Evolutionary conservation across 139 green algal genomes (phyloP).

Genomic region (Picochlorum sp.): DNA sequence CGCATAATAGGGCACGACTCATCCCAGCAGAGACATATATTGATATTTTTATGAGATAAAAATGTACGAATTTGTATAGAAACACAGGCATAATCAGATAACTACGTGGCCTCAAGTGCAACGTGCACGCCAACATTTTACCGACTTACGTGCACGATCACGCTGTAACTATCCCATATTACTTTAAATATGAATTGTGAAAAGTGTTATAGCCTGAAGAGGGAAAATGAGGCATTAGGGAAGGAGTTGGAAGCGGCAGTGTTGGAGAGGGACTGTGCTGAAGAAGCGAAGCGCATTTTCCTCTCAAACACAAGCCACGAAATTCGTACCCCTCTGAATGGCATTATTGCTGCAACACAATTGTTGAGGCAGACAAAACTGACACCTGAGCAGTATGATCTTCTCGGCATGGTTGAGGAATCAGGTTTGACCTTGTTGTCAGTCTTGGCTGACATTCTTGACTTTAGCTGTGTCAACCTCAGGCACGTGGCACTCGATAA

Average conservation of each 20-base stretch:
- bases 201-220: too few relatives aligned
- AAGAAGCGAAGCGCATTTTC: conserved; percentile 48
- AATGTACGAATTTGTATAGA: too few relatives aligned
- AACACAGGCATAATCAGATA: too few relatives aligned
- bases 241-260: conserved; percentile 21
- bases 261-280: conserved; percentile 32
- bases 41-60: too few relatives aligned
- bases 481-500: conserved; percentile 25
- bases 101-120: too few relatives aligned
- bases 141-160: too few relatives aligned
- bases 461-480: conserved; percentile 31
- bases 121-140: too few relatives aligned
- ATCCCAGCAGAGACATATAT: too few relatives aligned
- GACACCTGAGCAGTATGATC: conserved; percentile 44
- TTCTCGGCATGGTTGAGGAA: conserved; percentile 37
- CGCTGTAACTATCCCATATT: too few relatives aligned
- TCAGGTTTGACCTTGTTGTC: conserved; percentile 43
- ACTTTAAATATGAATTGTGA: too few relatives aligned
- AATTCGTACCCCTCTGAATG: conserved; percentile 62
- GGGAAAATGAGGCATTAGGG: not conserved
- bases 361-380: conserved; percentile 42
- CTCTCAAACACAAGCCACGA: conserved; percentile 66
- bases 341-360: conserved; percentile 51
- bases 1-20: too few relatives aligned
- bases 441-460: conserved; percentile 48